Conservation (phyloP, 2,329 filamentous ascomycete genomes). For the Beauveria scarabaeidicola region DNA sequence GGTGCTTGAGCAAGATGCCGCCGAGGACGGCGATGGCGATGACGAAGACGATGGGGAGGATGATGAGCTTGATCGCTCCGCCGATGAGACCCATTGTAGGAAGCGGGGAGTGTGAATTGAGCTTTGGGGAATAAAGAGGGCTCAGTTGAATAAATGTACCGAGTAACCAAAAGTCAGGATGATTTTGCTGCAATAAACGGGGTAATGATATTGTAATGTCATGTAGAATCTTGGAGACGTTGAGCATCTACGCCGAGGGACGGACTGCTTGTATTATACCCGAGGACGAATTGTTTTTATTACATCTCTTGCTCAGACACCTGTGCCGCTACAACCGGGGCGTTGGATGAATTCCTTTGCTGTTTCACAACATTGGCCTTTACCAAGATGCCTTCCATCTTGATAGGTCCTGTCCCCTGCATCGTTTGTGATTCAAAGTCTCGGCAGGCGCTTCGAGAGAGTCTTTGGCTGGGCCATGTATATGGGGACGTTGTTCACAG, state of each 20-base stretch:
- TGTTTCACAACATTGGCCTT: not conserved
- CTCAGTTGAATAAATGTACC: not conserved
- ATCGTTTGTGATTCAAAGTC: not conserved
- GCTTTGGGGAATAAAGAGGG: not conserved
- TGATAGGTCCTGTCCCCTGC: not conserved
- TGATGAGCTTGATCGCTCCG: conserved; percentile 6
- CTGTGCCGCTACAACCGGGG: not conserved
- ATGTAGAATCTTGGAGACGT: too few species aligned
- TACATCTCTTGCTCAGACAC: not conserved
- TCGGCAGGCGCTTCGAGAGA: not conserved
- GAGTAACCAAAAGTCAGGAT: not conserved
- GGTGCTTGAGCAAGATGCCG: not conserved
- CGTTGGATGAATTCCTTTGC: too few species aligned
- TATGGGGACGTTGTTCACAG: not conserved
- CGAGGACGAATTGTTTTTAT: not conserved
- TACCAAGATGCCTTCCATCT: not conserved
- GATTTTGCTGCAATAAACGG: not conserved
- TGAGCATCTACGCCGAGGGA: too few species aligned
- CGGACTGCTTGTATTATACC: too few species aligned
- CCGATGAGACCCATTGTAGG: conserved; percentile 1
- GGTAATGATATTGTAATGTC: not conserved
- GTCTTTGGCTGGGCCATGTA: not conserved
- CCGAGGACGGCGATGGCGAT: not conserved
- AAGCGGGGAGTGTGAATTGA: not conserved
- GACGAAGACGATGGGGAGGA: conserved; percentile 1